Base-by-base conservation (phyloP, 2,329 filamentous ascomycete species). In the Botrytis porri region DNA sequence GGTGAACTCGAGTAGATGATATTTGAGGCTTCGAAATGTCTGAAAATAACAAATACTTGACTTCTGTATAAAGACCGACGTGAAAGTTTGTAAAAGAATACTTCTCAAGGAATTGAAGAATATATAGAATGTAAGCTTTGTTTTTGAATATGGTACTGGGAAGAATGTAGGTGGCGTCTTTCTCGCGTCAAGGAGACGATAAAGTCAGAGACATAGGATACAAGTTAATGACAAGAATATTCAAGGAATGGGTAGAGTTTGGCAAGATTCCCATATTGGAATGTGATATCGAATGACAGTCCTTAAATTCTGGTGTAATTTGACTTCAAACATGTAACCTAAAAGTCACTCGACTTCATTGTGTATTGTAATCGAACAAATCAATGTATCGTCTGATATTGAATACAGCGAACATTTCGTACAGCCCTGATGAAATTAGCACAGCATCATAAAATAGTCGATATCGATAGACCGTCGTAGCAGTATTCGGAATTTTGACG, bases 111-210 rank as follows among this genome's bases (percentile, higher is more conserved):
- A 25, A 20, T 39, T 37, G 41, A 41, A 22, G 39, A 14, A 66
- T 72, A 69, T 72, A 72, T 72, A 72, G 70, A 69, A 72, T 35
- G 51, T 22, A 32, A 57, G 29, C 10, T 69, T 67, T 57, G 65
- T 43, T 48, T 57, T 48, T 67, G 51, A 45, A 20, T 45, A 25
- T 51, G 39, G 12, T 72, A n/a, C 29, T 59, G 22, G 70, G 12
- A 67, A 72, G 70, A 72, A 72, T 72, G 70, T 25, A 43, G n/a
- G 69, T 67, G 70, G 51, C 62, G 51, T 61, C 43, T 66, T 29
- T 41, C 29, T 37, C 59, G 32, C 35, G 41, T 71, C 54, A 45
- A 70, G 66, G 51, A 45, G 67, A 37, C 8, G 20, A 29, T 45
- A 41, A 69, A 69, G 48, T 43, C 25, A 59, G 37, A 57, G 22